Evolutionary conservation across 768 basidiomycete species (phyloP).

Genomic region (Leucocoprinus sp.): DNA sequence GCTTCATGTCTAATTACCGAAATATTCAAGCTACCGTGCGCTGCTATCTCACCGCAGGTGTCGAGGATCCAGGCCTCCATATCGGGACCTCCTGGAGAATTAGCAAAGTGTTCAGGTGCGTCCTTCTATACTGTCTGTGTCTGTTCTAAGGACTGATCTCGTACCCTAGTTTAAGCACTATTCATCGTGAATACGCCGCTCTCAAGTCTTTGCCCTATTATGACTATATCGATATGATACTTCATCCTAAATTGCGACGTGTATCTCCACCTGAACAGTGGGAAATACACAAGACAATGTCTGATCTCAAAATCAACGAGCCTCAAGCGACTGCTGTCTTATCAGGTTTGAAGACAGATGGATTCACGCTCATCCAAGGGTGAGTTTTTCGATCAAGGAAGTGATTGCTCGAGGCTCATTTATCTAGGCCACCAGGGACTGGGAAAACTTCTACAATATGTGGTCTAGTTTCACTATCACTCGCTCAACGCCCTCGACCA

Average conservation of each 20-base stretch:
- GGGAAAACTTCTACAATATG: conserved; percentile 99
- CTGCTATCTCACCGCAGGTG: conserved; percentile 32
- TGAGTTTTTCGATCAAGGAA: conserved; percentile 24
- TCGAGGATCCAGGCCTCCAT: conserved; percentile 53
- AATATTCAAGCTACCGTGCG: conserved; percentile 55
- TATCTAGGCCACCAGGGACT: conserved; percentile 83
- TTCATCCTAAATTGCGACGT: conserved; percentile 55
- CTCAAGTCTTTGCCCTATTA: conserved; percentile 78
- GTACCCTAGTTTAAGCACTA: conserved; percentile 69
- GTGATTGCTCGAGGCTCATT: background rate
- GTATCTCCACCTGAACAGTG: conserved; percentile 33
- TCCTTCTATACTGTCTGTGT: background rate
- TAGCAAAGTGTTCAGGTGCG: conserved; percentile 77
- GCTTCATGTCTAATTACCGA: conserved; percentile 25
- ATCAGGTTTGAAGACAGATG: conserved; percentile 58
- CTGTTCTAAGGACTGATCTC: background rate
- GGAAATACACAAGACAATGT: conserved; percentile 63
- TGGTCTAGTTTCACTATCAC: conserved; percentile 79
- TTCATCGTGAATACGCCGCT: conserved; percentile 88
- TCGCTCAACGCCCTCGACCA: conserved; percentile 56
- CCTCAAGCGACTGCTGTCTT: conserved; percentile 90
- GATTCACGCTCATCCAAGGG: conserved; percentile 95
- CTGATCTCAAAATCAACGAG: conserved; percentile 71
- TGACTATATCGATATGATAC: conserved; percentile 62
- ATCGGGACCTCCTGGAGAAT: conserved; percentile 65